Evolutionary conservation across 441 rosid genomes (phyloP).

Genomic region (Euphorbia celastroides): DNA sequence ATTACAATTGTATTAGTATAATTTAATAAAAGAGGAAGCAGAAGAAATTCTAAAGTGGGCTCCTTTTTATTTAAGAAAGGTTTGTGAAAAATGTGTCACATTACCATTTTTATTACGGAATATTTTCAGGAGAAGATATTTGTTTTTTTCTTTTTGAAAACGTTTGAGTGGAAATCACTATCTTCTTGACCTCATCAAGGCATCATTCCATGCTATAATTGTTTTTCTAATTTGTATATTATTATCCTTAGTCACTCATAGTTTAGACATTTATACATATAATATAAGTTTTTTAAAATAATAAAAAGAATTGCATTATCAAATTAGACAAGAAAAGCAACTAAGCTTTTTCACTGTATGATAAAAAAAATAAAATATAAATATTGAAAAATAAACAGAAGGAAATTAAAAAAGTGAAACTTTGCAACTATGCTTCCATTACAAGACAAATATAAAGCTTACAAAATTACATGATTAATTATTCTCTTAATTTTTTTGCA

Average conservation of each 20-base stretch:
- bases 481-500: constrained; percentile 16
- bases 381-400: background rate
- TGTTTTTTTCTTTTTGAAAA: constrained; percentile 21
- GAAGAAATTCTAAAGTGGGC: too few species aligned
- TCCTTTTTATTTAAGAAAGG: background rate
- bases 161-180: constrained; percentile 37
- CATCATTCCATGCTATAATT: constrained; percentile 10
- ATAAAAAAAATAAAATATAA: constrained; percentile 6
- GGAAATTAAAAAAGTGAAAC: constrained; percentile 7
- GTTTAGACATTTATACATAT: too few species aligned
- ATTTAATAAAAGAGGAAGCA: too few species aligned
- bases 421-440: constrained; percentile 28
- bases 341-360: constrained; percentile 22
- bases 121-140: background rate
- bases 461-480: constrained; percentile 9
- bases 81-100: background rate
- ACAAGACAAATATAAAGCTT: constrained; percentile 28
- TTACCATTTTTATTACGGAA: constrained; percentile 5
- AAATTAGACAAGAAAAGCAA: constrained; percentile 24
- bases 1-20: too few species aligned
- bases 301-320: background rate
- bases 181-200: constrained; percentile 34
- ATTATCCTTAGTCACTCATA: constrained; percentile 4
- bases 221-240: background rate
- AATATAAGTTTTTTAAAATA: too few species aligned